Base-by-base conservation (phyloP, 2,329 filamentous ascomycete species). In the Sarocladiaceae sp. region DNA sequence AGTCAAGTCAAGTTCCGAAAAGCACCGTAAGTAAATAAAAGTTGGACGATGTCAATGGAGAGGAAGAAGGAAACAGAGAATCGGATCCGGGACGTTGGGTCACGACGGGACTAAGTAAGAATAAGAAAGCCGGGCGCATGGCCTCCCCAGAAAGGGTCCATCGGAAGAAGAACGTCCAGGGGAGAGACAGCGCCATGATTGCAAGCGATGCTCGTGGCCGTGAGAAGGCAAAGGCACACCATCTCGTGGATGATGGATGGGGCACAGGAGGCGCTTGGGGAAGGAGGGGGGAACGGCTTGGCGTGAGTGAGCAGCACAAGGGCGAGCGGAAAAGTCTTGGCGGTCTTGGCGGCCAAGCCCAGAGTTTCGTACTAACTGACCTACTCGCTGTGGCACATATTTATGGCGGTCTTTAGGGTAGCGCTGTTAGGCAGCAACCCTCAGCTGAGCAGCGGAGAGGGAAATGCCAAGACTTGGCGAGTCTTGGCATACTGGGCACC, bases 311-410 rank as follows among this genome's bases (percentile, higher is more conserved):
- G 31, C 47, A 50, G 47, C 31, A 36, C 20, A 64, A 65, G 65
- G 68, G 66, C 62, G 62, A 67, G 66, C 67, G 66, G 67, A 64
- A n/a, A 69, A 62, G 55, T 54, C 63, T 65, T 64, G 62, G 62
- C 59, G 57, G 57, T 58, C 66, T 52, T 52, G 53, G 53, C 47
- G 25, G 28, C 17, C 31, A 31, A 26, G 37, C 36, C 11, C 17
- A 22, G 28, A 33, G 65, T 65, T 64, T 25, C 33, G 18, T 8
- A 17, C 22, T 26, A 29, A 10, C 47, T 3, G 22, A 15, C 8
- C 23, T 6, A 25, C 20, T 28, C 12, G 22, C 6, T 8, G 6
- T 11, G 6, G 28, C 7, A 13, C 5, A 37, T 17, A 17, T 4
- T 20, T 13, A 23, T 4, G 15, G 3, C 12, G 33, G 35, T 13